Evolutionary conservation across 1,284 basidiomycete species (phyloP), one percentile per base, ranked within the genome.

Genomic region (Cryptococcus sp.): DNA sequence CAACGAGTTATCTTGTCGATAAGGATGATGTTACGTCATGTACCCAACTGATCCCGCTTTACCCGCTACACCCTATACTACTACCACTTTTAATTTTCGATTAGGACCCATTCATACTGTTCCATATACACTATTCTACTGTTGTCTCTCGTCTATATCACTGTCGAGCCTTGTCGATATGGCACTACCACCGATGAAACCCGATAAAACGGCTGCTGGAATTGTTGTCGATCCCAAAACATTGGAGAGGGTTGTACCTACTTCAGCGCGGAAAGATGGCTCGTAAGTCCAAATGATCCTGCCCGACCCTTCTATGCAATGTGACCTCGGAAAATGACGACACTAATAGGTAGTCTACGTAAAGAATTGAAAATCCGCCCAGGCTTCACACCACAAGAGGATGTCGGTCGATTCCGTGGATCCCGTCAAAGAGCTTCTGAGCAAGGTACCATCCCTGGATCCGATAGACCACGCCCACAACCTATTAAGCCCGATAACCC

Each of bases 341-440:
- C 39, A 7, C 9, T 19, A 41, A 9, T 7, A 36, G 10, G 32
- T 43, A 96, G 92, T 44, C 74, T 90, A 21, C 85, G 93, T 52
- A 96, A 93, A 74, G 83, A 96, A 72, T 78, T 88, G 56, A 93
- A 87, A 77, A 86, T 98, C 60, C 82, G 91, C 31, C 91, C 91
- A 0, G 93, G 93, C 1, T 98, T 85, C 75, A 94, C 91, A 1
- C 93, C 93, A 0, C 88, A 91, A 70, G 93, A 98, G 73, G 93
- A 98, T 76, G 82, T 96, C 13, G 80, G 81, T 31, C 83, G 85
- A 37, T 98, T 93, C 74, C 82, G 90, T 44, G 83, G 87, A 21
- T 80, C 83, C 43, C 82, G 84, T 34, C 87, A 90, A 70, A 77
- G 81, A 45, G 83, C 85, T 63, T 80, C 84, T 73, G 88, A 91